Evolutionary conservation across 441 rosid genomes (phyloP), one percentile per base, ranked within the genome.

Genomic region (Flueggea neowawraea): DNA sequence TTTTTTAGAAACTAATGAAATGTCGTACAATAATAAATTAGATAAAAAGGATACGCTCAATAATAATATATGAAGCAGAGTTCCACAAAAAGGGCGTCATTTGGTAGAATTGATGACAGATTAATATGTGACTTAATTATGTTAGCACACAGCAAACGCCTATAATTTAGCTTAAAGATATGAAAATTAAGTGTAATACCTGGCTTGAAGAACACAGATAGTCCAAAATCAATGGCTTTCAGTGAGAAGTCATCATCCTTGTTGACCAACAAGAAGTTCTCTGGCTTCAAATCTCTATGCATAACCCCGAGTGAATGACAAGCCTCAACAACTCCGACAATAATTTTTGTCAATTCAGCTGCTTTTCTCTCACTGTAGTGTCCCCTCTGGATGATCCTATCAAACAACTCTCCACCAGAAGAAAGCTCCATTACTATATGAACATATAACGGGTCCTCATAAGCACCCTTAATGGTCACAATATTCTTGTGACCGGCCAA

Each of bases 401-500:
- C 97, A 63, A 93, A 93, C 74, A 93, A 62, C 78, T 93, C 98
- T 17, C 98, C 98, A 0, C 98, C 97, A 10, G 85, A 84, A 66
- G 97, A 93, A 65, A 94, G 82, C 81, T 94, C 98, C 98, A 94
- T 94, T 12, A 94, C 96, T 31, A 94, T 94, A 57, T 94, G 97
- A 60, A 90, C 97, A 69, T 80, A 87, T 51, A 90, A 77, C 12
- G 88, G 53, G 63, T 93, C 98, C 77, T 93, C 98, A 31, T 90
- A 93, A 43, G 98, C 97, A 69, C 98, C 97, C 79, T 88, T 93
- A 31, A 93, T 93, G 0, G 90, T 90, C 61, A 93, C 97, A 66
- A 93, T 90, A 62, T 90, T 90, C 77, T 77, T 88, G 69, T 93
- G 98, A 74, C 96, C 97, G 0, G 97, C 98, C 79, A 94, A 87